Percentiles rank a stretch among this genome's conserved stretches.
These are phyloP conservation scores for Falciphora oryzae DNA, from an alignment of 2,329 filamentous ascomycete species.

Conservation along the genomic window DNA sequence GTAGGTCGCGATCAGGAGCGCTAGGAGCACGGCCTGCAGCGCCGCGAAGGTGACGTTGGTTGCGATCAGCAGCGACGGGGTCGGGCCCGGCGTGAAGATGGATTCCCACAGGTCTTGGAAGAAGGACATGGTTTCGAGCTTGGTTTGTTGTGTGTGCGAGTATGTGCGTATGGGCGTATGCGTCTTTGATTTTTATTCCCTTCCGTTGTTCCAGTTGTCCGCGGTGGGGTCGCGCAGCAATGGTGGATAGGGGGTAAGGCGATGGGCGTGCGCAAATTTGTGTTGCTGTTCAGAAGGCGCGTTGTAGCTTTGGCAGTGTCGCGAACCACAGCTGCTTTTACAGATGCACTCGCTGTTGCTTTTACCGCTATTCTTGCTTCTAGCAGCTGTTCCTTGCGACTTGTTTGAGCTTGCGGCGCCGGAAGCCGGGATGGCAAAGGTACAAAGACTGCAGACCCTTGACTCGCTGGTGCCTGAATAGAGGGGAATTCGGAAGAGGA, in stretches of 20 bases:
- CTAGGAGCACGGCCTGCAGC: slow-evolving; percentile 72
- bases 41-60: slow-evolving; percentile 85
- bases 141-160: background rate
- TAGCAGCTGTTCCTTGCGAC: background rate
- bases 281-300: background rate
- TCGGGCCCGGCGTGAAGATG: slow-evolving; percentile 89
- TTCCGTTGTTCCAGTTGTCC: background rate
- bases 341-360: background rate
- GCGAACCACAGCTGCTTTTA: background rate
- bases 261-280: background rate
- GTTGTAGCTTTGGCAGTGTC: background rate
- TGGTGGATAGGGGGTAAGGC: too few species aligned
- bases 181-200: background rate
- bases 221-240: background rate
- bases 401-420: background rate
- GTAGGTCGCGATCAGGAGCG: slow-evolving; percentile 72
- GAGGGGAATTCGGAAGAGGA: background rate
- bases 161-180: background rate
- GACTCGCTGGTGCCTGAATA: background rate
- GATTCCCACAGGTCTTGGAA: slow-evolving; percentile 80
- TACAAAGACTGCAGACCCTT: background rate
- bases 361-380: background rate
- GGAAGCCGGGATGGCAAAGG: background rate
- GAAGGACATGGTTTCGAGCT: slow-evolving; percentile 48
- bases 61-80: slow-evolving; percentile 78